Conservation (phyloP, 2,329 filamentous ascomycete genomes). For the Apiospora aurea region DNA sequence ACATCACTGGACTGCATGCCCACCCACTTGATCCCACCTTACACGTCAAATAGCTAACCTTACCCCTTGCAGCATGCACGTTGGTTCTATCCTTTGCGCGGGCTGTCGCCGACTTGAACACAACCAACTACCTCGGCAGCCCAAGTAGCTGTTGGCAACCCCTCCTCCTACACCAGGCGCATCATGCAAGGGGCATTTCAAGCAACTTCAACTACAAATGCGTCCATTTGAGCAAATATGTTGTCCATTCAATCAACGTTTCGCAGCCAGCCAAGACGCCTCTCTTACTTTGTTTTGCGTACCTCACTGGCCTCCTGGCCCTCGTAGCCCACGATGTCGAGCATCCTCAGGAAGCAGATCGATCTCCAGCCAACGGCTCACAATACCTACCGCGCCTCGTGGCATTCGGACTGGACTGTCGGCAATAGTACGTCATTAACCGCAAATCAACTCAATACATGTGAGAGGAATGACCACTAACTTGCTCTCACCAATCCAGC, state of each 20-base stretch:
- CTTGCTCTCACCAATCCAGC: constrained; percentile 29
- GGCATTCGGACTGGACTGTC: constrained; percentile 35
- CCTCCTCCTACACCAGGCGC: neutral
- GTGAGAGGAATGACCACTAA: neutral
- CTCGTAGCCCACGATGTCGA: constrained; percentile 17
- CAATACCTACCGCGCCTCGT: constrained; percentile 32
- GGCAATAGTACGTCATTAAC: constrained; percentile 29
- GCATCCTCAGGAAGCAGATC: constrained; percentile 33
- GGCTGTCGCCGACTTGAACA: neutral
- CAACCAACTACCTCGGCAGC: neutral
- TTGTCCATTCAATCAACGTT: neutral
- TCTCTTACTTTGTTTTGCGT: no score
- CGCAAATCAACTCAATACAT: neutral
- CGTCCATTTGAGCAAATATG: neutral
- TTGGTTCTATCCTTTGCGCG: neutral
- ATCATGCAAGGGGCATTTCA: neutral
- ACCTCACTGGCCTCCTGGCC: no score
- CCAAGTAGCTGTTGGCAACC: neutral
- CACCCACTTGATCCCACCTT: no score
- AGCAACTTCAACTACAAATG: neutral
- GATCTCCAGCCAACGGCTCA: constrained; percentile 27
- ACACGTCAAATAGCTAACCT: no score
- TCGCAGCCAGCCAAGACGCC: neutral
- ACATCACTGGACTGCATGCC: no score
- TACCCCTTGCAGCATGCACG: no score